phyloP scores from a whole-genome alignment of 805 yeast species.

The Yarrowia sp. region DNA sequence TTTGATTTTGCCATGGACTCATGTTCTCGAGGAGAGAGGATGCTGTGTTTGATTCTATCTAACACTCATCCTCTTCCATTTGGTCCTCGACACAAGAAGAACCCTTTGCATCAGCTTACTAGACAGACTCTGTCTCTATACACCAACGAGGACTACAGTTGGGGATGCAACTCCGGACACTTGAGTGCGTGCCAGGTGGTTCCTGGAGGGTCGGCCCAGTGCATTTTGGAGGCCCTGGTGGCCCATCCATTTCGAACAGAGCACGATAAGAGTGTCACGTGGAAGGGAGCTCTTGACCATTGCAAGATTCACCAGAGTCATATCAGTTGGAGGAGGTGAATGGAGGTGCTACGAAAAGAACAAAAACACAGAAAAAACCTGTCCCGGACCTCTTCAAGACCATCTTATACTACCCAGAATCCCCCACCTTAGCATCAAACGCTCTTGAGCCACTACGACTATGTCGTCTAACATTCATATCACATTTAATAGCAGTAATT shows the following conservation, averaged over 20 bases:
- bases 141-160: constrained; percentile 29
- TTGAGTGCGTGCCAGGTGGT: constrained; percentile 13
- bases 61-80: constrained; percentile 16
- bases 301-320: constrained; percentile 8
- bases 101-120: constrained; percentile 16
- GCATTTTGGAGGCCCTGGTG: constrained; percentile 13
- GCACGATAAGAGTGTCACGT: not conserved
- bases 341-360: too few relatives aligned
- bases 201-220: constrained; percentile 19
- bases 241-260: not conserved
- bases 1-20: not conserved
- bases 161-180: constrained; percentile 9
- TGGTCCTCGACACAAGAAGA: not conserved
- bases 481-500: too few relatives aligned
- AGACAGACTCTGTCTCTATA: constrained; percentile 29
- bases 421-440: too few relatives aligned
- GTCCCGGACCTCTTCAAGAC: too few relatives aligned
- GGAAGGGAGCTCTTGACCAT: not conserved
- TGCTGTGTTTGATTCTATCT: constrained; percentile 17
- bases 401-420: too few relatives aligned
- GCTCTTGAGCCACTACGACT: too few relatives aligned
- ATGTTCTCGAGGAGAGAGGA: constrained; percentile 21
- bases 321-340: not conserved
- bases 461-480: too few relatives aligned
- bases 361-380: too few relatives aligned